Percentiles rank a stretch among this genome's conserved stretches.
phyloP scores from a whole-genome alignment of 1,139 yeast species.

The Magnusiomyces paraingens region DNA sequence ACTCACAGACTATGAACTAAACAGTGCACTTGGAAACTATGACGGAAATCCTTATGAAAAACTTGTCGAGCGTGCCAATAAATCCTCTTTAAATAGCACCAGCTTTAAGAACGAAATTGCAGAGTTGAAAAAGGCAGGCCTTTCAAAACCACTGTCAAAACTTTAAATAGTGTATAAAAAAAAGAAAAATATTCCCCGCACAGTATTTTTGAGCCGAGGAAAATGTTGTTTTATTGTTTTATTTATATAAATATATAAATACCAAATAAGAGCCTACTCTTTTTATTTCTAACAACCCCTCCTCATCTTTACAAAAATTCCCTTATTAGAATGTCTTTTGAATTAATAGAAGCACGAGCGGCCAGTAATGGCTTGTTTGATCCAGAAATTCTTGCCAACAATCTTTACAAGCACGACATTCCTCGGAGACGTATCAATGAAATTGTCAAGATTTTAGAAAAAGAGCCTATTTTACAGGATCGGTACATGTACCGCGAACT shows the following conservation, averaged over 20 bases:
- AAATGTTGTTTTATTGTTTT: too few species aligned
- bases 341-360: slow-evolving; percentile 2
- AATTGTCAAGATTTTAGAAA: neutral
- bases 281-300: too few species aligned
- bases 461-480: neutral
- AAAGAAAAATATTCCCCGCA: too few species aligned
- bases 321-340: slow-evolving; percentile 2
- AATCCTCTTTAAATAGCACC: slow-evolving; percentile 1
- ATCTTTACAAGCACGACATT: neutral
- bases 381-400: neutral
- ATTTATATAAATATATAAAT: too few species aligned
- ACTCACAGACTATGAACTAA: slow-evolving; percentile 12
- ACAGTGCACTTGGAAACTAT: slow-evolving; percentile 12
- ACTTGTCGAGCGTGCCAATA: neutral
- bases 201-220: too few species aligned
- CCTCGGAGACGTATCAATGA: neutral
- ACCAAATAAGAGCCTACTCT: too few species aligned
- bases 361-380: neutral
- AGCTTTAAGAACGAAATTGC: neutral
- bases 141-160: too few species aligned
- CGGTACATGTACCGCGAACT: neutral
- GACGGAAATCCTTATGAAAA: slow-evolving; percentile 11
- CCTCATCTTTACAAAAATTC: too few species aligned
- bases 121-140: neutral
- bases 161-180: too few species aligned